Percentiles rank a stretch among this genome's conserved stretches.
These are phyloP conservation scores for Monosporozyma aerobia DNA, from an alignment of 805 yeast genomes.

Conservation along the genomic window DNA sequence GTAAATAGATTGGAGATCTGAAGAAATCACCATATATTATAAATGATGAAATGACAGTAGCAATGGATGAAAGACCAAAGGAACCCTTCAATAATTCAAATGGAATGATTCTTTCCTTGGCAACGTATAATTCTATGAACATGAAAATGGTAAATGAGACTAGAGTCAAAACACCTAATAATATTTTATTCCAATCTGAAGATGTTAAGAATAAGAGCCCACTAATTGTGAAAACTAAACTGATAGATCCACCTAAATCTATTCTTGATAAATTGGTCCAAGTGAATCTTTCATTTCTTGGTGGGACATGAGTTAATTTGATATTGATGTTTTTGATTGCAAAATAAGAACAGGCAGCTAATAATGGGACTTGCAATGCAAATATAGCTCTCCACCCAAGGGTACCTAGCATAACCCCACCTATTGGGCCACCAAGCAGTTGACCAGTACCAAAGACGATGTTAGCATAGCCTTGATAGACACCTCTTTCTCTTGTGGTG, in stretches of 20 bases:
- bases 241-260: constrained; percentile 57
- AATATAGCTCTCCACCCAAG: constrained; percentile 61
- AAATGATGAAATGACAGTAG: constrained; percentile 38
- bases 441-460: constrained; percentile 70
- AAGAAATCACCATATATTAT: constrained; percentile 42
- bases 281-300: constrained; percentile 34
- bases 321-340: constrained; percentile 32
- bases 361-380: constrained; percentile 40
- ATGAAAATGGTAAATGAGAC: constrained; percentile 29
- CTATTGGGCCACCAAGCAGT: constrained; percentile 56
- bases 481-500: constrained; percentile 65
- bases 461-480: constrained; percentile 77
- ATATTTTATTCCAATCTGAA: constrained; percentile 36
- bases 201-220: constrained; percentile 40
- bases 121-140: constrained; percentile 29
- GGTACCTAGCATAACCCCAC: constrained; percentile 49
- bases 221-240: constrained; percentile 47
- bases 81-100: constrained; percentile 42
- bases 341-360: constrained; percentile 30
- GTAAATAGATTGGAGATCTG: constrained; percentile 50
- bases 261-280: constrained; percentile 45
- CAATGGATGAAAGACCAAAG: constrained; percentile 45
- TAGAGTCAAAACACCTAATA: constrained; percentile 26
- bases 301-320: constrained; percentile 45
- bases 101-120: constrained; percentile 53